A percentile compares a stretch with the other conserved stretches of the same genome.
These are phyloP conservation scores for Kwoniella sp. DNA, from an alignment of 768 basidiomycete genomes.

Conservation along the genomic window DNA sequence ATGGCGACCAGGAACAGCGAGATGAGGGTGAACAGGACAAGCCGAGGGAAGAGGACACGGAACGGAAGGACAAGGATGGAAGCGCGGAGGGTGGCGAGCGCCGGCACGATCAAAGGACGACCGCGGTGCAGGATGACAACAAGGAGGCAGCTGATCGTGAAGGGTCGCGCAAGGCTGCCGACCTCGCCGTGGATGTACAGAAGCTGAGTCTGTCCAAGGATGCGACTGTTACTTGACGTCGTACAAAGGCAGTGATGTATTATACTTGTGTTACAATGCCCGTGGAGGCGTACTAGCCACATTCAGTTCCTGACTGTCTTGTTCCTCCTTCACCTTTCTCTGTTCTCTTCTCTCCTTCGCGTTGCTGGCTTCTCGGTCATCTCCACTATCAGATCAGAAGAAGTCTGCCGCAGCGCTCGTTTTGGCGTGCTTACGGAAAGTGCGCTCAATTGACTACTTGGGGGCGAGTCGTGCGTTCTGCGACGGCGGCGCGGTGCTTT, in stretches of 20 bases:
- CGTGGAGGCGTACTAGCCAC: no score
- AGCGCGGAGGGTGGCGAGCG: background rate
- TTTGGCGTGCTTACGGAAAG: slow-evolving; percentile 14
- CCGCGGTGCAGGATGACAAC: no score
- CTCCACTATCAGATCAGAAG: slow-evolving; percentile 9
- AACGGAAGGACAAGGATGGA: slow-evolving; percentile 12
- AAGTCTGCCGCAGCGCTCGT: slow-evolving; percentile 1
- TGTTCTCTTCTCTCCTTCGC: background rate
- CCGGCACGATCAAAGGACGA: no score
- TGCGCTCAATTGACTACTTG: slow-evolving; percentile 1
- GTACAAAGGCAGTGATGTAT: no score
- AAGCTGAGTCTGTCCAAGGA: background rate
- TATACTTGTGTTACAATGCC: no score
- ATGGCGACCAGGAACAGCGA: background rate
- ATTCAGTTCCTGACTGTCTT: no score
- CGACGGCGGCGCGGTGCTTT: background rate
- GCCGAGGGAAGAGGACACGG: background rate
- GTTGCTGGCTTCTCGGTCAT: background rate
- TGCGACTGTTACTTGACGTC: no score
- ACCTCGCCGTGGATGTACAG: background rate
- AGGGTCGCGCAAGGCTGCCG: background rate
- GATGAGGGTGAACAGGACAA: background rate
- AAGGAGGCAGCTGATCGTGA: background rate
- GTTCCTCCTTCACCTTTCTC: no score
- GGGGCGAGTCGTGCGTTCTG: background rate